Base-by-base conservation (phyloP, 495 filamentous ascomycete species). In the Cryomyces antarcticus region DNA sequence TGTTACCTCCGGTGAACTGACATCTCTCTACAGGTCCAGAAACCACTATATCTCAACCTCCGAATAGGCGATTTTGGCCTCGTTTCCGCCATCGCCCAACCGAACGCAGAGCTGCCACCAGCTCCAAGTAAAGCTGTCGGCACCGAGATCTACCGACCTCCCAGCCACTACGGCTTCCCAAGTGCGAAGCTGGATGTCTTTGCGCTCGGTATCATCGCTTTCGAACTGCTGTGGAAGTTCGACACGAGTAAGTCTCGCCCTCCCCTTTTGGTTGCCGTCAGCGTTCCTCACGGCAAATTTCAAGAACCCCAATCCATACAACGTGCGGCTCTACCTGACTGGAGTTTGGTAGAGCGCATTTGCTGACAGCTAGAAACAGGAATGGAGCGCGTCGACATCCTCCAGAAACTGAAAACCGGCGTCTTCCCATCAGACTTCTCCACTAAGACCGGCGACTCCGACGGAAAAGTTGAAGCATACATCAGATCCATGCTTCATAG, bases 181-280 rank as follows among this genome's bases (percentile, higher is more conserved):
- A 50, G 43, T 31, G 46, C 54, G 37, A 57, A 61, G 41, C 46
- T 62, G 33, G 65, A 68, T 46, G 52, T 66, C 0, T 68, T 52
- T 41, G 52, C 59, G 9, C 41, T 67, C 6, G 63, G 62, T 6
- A 50, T 66, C 10, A 52, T 66, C 13, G 49, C 50, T 4, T 57
- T 63, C 37, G 63, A 66, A 50, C 43, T 65, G 28, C 31, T 61
- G 17, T 51, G 41, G 13, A 43, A 34, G 36, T 64, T 60, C 41
- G 42, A 36, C 5, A 66, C 63, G 0, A 44, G 51, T 24, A 11
- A 39, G 33, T 39, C 38, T 13, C 11, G 9, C 27, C 7, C 27
- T n/a, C 7, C 9, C 24, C n/a, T 28, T 28, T 11, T 28, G 9
- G 38, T 13, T 9, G 38, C 38, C 38, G 2, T 28, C 38, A 9